Evolutionary conservation across 1,139 yeast species (phyloP).

Genomic region (Kurtzmaniella quercitrusa): DNA sequence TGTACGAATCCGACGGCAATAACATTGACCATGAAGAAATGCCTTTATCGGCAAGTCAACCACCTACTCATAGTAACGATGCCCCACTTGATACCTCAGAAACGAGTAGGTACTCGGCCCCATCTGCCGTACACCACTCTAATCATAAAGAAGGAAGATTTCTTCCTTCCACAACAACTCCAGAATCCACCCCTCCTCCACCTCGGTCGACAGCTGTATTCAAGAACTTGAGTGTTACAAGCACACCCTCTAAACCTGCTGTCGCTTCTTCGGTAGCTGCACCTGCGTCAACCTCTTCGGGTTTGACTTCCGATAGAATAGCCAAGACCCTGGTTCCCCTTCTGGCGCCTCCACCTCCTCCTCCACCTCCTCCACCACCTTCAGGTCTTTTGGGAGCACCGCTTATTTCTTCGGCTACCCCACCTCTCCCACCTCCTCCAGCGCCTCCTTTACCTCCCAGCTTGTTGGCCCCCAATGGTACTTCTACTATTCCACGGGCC

Average conservation of each 20-base stretch:
- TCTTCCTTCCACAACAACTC: neutral
- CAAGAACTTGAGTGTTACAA: too few relatives aligned
- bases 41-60: neutral
- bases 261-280: constrained; percentile 10
- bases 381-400: constrained; percentile 1
- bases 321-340: too few relatives aligned
- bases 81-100: too few relatives aligned
- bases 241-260: neutral
- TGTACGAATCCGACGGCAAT: neutral
- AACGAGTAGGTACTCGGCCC: too few relatives aligned
- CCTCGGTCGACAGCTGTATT: too few relatives aligned
- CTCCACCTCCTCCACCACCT: constrained; percentile 15
- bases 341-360: constrained; percentile 9
- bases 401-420: neutral
- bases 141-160: neutral
- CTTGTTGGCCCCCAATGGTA: neutral
- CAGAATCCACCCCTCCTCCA: neutral
- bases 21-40: neutral
- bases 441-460: constrained; percentile 3
- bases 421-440: constrained; percentile 7
- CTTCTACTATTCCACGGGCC: neutral
- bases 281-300: constrained; percentile 5
- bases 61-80: too few relatives aligned
- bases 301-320: neutral
- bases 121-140: too few relatives aligned